These are phyloP conservation scores for Radiomyces spectabilis DNA, from an alignment of 192 early-diverging fungal genomes.

Conservation along the genomic window DNA sequence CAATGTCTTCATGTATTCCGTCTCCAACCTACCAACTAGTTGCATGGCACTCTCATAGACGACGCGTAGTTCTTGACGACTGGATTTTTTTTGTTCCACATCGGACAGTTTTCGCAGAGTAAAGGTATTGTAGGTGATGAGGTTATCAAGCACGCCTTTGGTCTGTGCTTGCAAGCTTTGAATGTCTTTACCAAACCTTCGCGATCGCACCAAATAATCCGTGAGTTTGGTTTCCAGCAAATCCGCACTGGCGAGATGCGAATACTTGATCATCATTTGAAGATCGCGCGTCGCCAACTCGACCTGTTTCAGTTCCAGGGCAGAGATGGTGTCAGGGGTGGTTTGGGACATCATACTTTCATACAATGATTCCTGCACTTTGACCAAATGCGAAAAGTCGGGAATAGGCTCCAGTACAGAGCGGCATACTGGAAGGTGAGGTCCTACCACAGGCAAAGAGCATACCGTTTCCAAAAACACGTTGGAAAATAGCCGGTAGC, in stretches of 20 bases:
- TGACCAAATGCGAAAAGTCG: conserved; percentile 39
- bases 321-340: conserved; percentile 20
- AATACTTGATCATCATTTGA: conserved; percentile 41
- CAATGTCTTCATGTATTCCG: neutral
- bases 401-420: conserved; percentile 35
- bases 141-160: conserved; percentile 41
- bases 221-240: conserved; percentile 29
- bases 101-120: conserved; percentile 23
- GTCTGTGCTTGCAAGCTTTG: conserved; percentile 39
- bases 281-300: conserved; percentile 44
- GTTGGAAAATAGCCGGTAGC: too few relatives aligned
- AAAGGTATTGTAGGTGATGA: conserved; percentile 42
- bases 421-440: too few relatives aligned
- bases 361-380: conserved; percentile 37
- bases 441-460: too few relatives aligned
- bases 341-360: conserved; percentile 28
- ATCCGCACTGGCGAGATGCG: conserved; percentile 18
- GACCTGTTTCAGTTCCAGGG: conserved; percentile 35
- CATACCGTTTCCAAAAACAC: too few relatives aligned
- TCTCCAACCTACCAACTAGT: conserved; percentile 20
- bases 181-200: conserved; percentile 31
- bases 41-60: conserved; percentile 28
- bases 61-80: conserved; percentile 18
- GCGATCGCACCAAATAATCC: conserved; percentile 30
- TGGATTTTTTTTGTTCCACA: conserved; percentile 20